A percentile compares a stretch with the other conserved stretches of the same genome.
Evolutionary conservation across 306 rosid genomes (phyloP).

Genomic region (Fragaria vesca): DNA sequence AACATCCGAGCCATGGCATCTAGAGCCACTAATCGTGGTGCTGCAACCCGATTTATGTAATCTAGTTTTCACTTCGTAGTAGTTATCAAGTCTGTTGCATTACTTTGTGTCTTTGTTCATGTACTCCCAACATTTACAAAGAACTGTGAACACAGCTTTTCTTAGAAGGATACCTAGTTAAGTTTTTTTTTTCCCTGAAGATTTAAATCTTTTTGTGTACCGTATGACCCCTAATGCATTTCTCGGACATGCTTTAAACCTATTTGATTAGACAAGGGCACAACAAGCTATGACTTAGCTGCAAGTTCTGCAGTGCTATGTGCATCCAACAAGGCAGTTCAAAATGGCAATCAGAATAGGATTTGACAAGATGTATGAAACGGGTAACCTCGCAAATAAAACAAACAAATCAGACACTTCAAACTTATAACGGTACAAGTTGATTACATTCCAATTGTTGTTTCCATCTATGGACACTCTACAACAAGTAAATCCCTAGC

Average conservation of each 20-base stretch:
- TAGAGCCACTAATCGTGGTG: constrained; percentile 52
- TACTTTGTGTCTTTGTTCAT: background rate
- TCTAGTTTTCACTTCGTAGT: background rate
- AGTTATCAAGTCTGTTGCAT: background rate
- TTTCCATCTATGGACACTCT: background rate
- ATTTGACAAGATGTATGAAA: background rate
- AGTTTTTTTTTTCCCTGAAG: background rate
- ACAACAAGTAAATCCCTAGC: constrained; percentile 1
- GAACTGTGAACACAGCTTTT: background rate
- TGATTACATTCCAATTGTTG: background rate
- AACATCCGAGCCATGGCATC: constrained; percentile 76
- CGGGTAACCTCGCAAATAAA: background rate
- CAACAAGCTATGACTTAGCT: background rate
- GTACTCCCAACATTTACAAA: background rate
- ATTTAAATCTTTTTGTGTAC: background rate
- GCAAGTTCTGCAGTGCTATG: background rate
- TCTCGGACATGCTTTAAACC: background rate
- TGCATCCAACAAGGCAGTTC: background rate
- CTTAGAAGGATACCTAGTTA: background rate
- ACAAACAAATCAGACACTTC: background rate
- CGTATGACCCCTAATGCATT: background rate
- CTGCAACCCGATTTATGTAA: constrained; percentile 35
- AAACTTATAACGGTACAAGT: background rate
- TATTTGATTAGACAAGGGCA: background rate
- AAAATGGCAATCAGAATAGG: background rate